Percentiles rank a stretch among this genome's conserved stretches.
These are phyloP conservation scores for Priceomyces haplophilus DNA, from an alignment of 805 yeast species.

Conservation along the genomic window DNA sequence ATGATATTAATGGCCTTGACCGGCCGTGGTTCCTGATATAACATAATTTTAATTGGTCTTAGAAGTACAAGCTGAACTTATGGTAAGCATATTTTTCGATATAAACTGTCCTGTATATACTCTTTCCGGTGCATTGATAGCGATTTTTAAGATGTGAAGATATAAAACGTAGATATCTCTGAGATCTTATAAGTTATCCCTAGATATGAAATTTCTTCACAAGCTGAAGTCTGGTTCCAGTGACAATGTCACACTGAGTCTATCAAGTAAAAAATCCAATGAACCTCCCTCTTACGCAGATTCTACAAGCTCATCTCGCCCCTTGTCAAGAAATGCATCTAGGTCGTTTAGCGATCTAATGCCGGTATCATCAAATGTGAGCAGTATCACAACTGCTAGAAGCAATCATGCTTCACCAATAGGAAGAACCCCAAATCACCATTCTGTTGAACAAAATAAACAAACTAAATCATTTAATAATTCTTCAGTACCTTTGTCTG, in stretches of 20 bases:
- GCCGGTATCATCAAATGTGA: slow-evolving; percentile 3
- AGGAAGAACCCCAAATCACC: slow-evolving; percentile 29
- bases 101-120: neutral
- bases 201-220: neutral
- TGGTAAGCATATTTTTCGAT: neutral
- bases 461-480: slow-evolving; percentile 28
- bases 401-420: neutral
- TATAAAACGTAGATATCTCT: neutral
- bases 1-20: slow-evolving; percentile 48
- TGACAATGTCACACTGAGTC: neutral
- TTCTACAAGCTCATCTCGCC: slow-evolving; percentile 3
- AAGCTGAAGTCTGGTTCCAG: neutral
- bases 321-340: neutral
- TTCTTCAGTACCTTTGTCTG: slow-evolving; percentile 16
- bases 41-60: slow-evolving; percentile 6
- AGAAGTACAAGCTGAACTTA: slow-evolving; percentile 2
- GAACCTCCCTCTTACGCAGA: slow-evolving; percentile 7
- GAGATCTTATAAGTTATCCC: neutral
- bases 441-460: slow-evolving; percentile 32
- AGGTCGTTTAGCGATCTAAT: neutral
- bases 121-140: neutral
- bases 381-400: neutral
- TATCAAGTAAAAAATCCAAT: neutral
- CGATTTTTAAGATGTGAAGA: neutral
- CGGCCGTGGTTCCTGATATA: slow-evolving; percentile 50